Percentiles rank a stretch among this genome's conserved stretches.
phyloP scores from a whole-genome alignment of 805 yeast species.

The Suhomyces sp. region DNA sequence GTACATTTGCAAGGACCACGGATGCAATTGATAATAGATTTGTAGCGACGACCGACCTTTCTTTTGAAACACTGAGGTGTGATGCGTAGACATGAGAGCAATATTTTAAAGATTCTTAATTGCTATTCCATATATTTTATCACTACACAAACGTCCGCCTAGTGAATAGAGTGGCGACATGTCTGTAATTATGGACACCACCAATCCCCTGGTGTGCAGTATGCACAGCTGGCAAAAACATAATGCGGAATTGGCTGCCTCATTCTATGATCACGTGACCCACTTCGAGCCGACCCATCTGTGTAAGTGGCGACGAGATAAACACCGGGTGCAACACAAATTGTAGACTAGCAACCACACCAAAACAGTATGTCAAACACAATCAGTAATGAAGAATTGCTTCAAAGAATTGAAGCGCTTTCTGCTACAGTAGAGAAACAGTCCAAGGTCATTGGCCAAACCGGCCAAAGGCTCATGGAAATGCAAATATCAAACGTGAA shows the following conservation, averaged over 20 bases:
- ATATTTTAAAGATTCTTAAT: not conserved
- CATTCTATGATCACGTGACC: not conserved
- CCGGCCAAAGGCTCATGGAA: conserved; percentile 76
- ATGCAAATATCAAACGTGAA: conserved; percentile 59
- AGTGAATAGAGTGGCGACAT: not conserved
- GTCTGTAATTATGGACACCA: not conserved
- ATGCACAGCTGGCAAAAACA: not conserved
- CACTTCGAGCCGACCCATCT: not conserved
- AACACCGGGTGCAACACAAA: not conserved
- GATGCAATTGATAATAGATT: not conserved
- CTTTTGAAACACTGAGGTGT: not conserved
- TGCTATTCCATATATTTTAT: not conserved
- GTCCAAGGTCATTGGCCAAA: conserved; percentile 59
- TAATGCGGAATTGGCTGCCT: not conserved
- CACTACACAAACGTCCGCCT: not conserved
- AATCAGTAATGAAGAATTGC: conserved; percentile 3
- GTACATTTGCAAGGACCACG: not conserved
- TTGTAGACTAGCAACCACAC: not conserved
- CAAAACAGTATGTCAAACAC: not conserved
- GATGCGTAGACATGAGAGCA: not conserved
- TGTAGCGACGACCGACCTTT: not conserved
- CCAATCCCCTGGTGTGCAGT: not conserved
- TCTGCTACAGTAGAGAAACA: conserved; percentile 61
- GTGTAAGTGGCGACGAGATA: not conserved
- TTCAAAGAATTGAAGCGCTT: conserved; percentile 48